Base-by-base conservation (phyloP, 2,329 filamentous ascomycete genomes). In the Graphiopsis chlorocephala region DNA sequence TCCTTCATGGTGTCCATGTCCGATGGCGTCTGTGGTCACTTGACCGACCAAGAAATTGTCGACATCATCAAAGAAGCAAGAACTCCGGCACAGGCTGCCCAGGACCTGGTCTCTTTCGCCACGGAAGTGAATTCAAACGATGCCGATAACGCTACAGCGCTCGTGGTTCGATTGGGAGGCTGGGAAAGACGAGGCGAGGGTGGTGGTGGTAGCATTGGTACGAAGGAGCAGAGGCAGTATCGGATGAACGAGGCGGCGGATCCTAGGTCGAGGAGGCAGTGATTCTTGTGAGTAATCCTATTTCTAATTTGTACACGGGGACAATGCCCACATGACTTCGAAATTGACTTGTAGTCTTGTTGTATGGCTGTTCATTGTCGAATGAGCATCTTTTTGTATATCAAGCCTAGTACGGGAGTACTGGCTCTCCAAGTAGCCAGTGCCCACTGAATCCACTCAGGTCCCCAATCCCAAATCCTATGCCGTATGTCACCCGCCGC, bases 41-140 rank as follows among this genome's bases (percentile, higher is more conserved):
- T 98, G 25, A 87, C 85, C 63, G 95, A 99, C 74, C 94, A 98
- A 79, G 95, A 99, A 79, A 92, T 98, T 67, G 93, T 97, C 31
- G 95, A 99, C 75, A 88, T 98, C 33, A 84, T 98, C 72, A 98
- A 98, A 78, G 95, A 99, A 78, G 91, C 93, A 5, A 88, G 85
- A 73, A 98, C 94, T 0, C 95, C 95, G 0, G 94, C 97, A 70
- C 87, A 96, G 75, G 95, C 88, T 3, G 88, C 92, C 1, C 84
- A 84, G 65, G 87, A 89, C 67, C 86, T 99, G 8, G 92, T 97
- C 29, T 86, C 87, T 64, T 97, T 95, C 77, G 93, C 94, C 0
- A 95, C 91, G 0, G 95, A 98, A 78, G 90, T 97, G 4, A 88
- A 86, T 28, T 82, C 83, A 82, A 72, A 75, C 3, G 83, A 86